Evolutionary conservation across 257 asterid genomes (phyloP).

Genomic region (Apocynum venetum): DNA sequence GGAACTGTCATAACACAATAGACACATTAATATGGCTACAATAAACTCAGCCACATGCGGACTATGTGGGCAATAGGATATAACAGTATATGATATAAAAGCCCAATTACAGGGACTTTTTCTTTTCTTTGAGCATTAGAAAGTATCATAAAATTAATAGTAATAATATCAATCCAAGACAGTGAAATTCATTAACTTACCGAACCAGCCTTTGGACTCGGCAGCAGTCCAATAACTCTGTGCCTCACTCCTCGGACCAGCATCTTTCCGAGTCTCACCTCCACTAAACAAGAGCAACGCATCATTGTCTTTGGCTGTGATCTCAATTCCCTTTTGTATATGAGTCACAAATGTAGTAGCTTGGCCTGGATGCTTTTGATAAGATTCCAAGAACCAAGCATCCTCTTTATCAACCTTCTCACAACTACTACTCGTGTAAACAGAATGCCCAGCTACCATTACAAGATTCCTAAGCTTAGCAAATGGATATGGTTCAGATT

Average conservation of each 20-base stretch:
- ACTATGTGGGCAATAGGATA: no score
- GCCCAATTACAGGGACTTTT: not conserved
- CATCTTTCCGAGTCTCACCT: constrained; percentile 95
- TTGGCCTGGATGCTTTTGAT: constrained; percentile 94
- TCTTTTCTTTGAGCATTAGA: not conserved
- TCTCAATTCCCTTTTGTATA: constrained; percentile 78
- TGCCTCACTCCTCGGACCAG: constrained; percentile 94
- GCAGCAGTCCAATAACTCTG: constrained; percentile 97
- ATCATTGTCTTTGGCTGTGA: constrained; percentile 51
- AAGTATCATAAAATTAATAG: not conserved
- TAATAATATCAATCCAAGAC: constrained; percentile 8
- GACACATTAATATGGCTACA: not conserved
- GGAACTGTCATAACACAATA: not conserved
- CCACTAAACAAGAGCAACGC: constrained; percentile 90
- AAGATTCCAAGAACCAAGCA: constrained; percentile 87
- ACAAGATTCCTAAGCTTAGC: constrained; percentile 66
- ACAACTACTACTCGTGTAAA: constrained; percentile 83
- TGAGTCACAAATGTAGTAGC: constrained; percentile 89
- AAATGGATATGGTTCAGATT: constrained; percentile 56
- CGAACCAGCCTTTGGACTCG: constrained; percentile 89
- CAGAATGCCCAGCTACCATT: constrained; percentile 99
- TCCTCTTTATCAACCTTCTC: constrained; percentile 84
- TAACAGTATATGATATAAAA: not conserved
- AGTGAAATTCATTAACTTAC: constrained; percentile 40
- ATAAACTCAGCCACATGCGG: not conserved